These are phyloP conservation scores for Penicillium parvum DNA, from an alignment of 495 filamentous ascomycete species.

Conservation along the genomic window DNA sequence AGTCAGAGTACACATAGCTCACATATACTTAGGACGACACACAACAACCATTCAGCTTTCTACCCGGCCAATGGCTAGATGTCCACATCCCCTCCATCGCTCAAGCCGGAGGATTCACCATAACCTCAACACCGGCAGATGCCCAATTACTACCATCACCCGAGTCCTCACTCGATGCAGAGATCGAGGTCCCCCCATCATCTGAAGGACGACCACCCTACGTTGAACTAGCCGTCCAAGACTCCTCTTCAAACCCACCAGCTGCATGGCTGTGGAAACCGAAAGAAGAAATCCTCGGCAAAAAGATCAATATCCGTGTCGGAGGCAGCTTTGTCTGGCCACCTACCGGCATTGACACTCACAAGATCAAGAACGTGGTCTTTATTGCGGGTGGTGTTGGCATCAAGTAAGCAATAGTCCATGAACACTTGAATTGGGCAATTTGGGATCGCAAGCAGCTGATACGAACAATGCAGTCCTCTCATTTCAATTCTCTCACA, in stretches of 20 bases:
- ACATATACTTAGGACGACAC: constrained; percentile 11
- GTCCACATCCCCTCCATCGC: constrained; percentile 62
- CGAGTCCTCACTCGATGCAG: constrained; percentile 17
- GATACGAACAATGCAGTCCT: constrained; percentile 34
- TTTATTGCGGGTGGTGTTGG: constrained; percentile 83
- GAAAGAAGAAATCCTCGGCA: constrained; percentile 49
- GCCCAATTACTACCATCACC: constrained; percentile 30
- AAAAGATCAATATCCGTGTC: constrained; percentile 60
- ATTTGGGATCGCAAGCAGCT: too few relatives aligned
- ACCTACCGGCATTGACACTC: constrained; percentile 40
- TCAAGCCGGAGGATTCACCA: constrained; percentile 79
- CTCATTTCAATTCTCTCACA: constrained; percentile 57
- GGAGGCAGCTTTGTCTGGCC: constrained; percentile 82
- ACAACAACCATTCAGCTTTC: constrained; percentile 48
- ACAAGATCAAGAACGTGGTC: constrained; percentile 51
- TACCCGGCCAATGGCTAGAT: constrained; percentile 91
- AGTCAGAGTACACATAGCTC: too few relatives aligned
- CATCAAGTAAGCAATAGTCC: constrained; percentile 57
- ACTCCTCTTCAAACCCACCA: constrained; percentile 59
- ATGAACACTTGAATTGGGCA: too few relatives aligned
- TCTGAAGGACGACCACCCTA: constrained; percentile 38
- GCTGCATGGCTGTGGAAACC: constrained; percentile 73
- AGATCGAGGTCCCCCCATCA: constrained; percentile 17
- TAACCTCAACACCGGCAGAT: constrained; percentile 66
- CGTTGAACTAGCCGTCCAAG: constrained; percentile 72